A percentile compares a stretch with the other conserved stretches of the same genome.
Evolutionary conservation across 2,329 filamentous ascomycete species (phyloP).

Genomic region (Cordyceps tenuipes): DNA sequence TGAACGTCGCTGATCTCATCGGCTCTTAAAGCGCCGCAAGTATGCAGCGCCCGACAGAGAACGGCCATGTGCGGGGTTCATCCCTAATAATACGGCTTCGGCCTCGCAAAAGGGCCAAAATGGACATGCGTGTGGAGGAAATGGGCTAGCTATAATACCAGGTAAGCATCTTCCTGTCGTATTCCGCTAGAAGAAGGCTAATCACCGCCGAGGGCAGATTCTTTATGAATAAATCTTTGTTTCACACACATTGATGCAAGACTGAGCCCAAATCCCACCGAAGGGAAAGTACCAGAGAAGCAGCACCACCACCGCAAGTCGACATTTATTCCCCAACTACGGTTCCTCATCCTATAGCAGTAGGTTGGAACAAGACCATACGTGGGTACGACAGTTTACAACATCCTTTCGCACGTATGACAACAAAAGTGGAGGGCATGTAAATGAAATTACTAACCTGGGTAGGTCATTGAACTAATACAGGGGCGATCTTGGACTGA

Average conservation of each 20-base stretch:
- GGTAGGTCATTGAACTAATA: too few relatives aligned
- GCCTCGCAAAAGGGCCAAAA: background rate
- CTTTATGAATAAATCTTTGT: slow-evolving; percentile 5
- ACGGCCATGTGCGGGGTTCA: background rate
- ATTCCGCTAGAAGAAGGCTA: background rate
- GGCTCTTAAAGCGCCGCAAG: slow-evolving; percentile 28
- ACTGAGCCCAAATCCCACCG: background rate
- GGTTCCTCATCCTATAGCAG: background rate
- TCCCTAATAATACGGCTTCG: background rate
- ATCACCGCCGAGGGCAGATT: background rate
- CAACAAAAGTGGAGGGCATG: too few relatives aligned
- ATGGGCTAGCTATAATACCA: slow-evolving; percentile 10
- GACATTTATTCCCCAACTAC: background rate
- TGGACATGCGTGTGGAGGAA: slow-evolving; percentile 7
- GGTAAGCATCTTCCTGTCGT: background rate
- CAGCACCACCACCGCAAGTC: background rate
- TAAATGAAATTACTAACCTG: too few relatives aligned
- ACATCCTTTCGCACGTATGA: too few relatives aligned
- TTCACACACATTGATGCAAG: background rate
- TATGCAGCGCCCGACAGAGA: background rate
- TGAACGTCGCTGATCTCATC: slow-evolving; percentile 70
- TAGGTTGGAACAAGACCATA: too few relatives aligned
- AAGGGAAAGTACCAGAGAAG: background rate
- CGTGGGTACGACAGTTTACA: too few relatives aligned
- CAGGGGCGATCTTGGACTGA: too few relatives aligned